Conservation (phyloP, 306 rosid species). For the Cercis canadensis region DNA sequence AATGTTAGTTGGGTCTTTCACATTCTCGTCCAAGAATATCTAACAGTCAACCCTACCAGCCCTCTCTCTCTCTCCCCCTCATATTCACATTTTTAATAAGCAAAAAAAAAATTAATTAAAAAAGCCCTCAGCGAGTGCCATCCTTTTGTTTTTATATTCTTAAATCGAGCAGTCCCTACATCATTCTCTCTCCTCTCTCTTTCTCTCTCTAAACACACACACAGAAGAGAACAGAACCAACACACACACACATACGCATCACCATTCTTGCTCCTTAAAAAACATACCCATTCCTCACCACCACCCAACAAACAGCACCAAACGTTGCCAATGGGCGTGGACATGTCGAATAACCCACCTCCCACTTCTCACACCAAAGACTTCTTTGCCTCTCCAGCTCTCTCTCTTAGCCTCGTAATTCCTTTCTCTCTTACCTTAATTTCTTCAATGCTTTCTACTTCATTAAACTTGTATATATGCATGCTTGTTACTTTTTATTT, state of each 20-base stretch:
- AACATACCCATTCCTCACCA: constrained; percentile 35
- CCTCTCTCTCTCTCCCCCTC: constrained; percentile 25
- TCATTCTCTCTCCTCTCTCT: constrained; percentile 27
- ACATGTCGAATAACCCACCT: constrained; percentile 89
- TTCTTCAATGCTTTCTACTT: background rate
- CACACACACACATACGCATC: background rate
- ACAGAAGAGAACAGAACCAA: background rate
- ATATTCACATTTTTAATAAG: constrained; percentile 32
- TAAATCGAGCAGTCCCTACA: constrained; percentile 57
- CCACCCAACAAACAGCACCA: background rate
- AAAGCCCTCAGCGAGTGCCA: constrained; percentile 36
- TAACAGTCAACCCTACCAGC: constrained; percentile 97
- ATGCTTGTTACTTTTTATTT: background rate
- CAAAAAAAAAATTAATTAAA: constrained; percentile 18
- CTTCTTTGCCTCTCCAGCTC: constrained; percentile 91
- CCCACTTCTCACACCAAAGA: constrained; percentile 83
- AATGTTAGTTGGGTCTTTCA: constrained; percentile 65
- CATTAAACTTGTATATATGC: background rate
- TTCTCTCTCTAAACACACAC: constrained; percentile 14
- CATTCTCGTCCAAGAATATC: constrained; percentile 50
- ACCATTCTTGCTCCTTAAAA: constrained; percentile 44
- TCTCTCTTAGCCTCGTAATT: constrained; percentile 89
- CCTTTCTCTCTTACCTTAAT: background rate
- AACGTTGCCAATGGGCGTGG: constrained; percentile 74
- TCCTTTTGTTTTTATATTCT: constrained; percentile 92